Evolutionary conservation across 1,284 basidiomycete genomes (phyloP), one percentile per base, ranked within the genome.

Genomic region (Lignosus rhinocerotis): DNA sequence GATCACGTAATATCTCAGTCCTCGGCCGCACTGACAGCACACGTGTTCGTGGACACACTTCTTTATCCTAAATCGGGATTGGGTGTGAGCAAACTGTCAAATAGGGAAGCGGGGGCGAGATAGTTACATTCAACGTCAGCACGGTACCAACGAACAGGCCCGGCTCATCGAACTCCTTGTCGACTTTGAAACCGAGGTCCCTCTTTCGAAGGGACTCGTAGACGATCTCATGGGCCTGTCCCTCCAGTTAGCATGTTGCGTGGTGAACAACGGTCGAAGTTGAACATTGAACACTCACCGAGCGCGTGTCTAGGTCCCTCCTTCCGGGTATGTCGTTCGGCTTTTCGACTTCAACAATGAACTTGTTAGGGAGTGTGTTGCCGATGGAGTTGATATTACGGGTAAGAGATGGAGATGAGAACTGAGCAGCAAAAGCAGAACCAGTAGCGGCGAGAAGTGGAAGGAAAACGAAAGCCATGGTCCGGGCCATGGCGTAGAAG

Each of bases 311-410:
- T 31, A 73, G 58, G 21, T 71, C 72, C 30, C 76, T 71, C 61
- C 77, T 79, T 34, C 64, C 71, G 14, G 75, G 70, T 42, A 80
- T 75, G 52, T 74, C 70, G 19, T 75, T 70, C 10, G 73, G 59
- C 19, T 65, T 66, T 14, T 78, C 74, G 12, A 83, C 75, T 63
- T 85, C 82, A 39, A 84, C 72, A 47, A 83, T 82, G 65, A 81
- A 82, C 66, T 75, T 78, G 70, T 81, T 81, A 32, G 77, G 68
- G n/a, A 80, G 69, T 30, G 68, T 50, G 65, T 75, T 30, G 25
- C 55, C 55, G 43, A 64, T 59, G 30, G 56, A 38, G 25, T 38
- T 53, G 8, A 46, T 58, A n/a, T 43, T 31, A 12, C 38, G 44
- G 12, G 55, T 42, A 25, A 64, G 43, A 32, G 46, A 56, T 1